These are phyloP conservation scores for Elsinoe arachidis DNA, from an alignment of 2,329 filamentous ascomycete genomes.

Conservation along the genomic window DNA sequence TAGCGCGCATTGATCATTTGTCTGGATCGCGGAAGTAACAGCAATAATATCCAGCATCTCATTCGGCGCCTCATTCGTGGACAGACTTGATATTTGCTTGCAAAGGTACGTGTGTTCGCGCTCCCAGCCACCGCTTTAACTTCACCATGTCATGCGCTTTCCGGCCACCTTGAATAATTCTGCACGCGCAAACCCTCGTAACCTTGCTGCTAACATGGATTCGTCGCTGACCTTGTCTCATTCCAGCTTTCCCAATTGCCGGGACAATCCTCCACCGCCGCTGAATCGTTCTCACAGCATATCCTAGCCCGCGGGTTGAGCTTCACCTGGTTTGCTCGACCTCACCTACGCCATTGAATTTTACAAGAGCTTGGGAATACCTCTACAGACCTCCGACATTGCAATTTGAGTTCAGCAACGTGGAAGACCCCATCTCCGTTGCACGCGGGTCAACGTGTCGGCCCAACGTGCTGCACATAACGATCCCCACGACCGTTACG, in stretches of 20 bases:
- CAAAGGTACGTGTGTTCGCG: constrained; percentile 5
- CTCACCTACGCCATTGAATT: neutral
- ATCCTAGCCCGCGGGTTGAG: neutral
- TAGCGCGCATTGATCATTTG: neutral
- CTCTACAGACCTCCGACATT: neutral
- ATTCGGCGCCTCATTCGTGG: constrained; percentile 3
- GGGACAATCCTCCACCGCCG: neutral
- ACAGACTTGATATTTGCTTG: neutral
- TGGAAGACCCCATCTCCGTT: constrained; percentile 4
- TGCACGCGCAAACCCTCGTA: neutral
- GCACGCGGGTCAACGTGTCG: constrained; percentile 10
- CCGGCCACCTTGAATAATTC: constrained; percentile 12
- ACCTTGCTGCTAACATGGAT: neutral
- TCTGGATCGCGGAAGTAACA: neutral
- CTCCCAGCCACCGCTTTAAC: constrained; percentile 8
- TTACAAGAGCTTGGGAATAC: constrained; percentile 10
- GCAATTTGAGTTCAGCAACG: neutral
- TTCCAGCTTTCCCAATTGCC: neutral
- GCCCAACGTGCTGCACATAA: constrained; percentile 21
- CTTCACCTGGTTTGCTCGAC: neutral
- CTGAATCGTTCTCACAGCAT: neutral
- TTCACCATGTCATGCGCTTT: neutral
- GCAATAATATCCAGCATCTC: neutral
- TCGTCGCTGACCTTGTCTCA: constrained; percentile 5
- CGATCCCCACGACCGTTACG: constrained; percentile 47